Percentiles rank a stretch among this genome's conserved stretches.
Conservation (phyloP, 108 stramenopile species). For the Bacterosira constricta region DNA sequence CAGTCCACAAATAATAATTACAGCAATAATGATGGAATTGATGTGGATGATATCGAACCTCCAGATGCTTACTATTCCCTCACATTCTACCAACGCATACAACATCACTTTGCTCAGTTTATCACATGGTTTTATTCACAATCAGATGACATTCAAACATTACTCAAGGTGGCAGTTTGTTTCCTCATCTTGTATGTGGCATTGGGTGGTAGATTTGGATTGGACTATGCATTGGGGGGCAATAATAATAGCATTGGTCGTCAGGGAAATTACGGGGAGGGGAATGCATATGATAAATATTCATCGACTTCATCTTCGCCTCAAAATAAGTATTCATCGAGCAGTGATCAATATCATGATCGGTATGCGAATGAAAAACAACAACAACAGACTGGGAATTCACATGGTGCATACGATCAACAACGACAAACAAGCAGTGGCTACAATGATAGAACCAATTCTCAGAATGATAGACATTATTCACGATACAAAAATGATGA, state of each 20-base stretch:
- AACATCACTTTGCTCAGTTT: constrained; percentile 30
- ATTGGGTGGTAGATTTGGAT: constrained; percentile 83
- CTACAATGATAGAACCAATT: constrained; percentile 48
- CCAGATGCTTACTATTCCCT: constrained; percentile 3
- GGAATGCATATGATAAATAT: constrained; percentile 70
- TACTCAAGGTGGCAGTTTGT: constrained; percentile 56
- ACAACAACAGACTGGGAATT: neutral
- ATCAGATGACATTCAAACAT: constrained; percentile 60
- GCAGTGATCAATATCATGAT: neutral
- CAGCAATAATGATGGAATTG: constrained; percentile 22
- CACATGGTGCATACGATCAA: neutral
- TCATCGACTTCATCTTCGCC: neutral
- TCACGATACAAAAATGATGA: constrained; percentile 24
- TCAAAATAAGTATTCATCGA: constrained; percentile 10
- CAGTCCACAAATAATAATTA: constrained; percentile 15
- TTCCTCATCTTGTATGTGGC: constrained; percentile 71
- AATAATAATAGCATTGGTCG: neutral
- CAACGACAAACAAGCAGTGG: constrained; percentile 17
- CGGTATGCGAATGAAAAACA: neutral
- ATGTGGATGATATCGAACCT: constrained; percentile 49
- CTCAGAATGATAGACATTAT: constrained; percentile 35
- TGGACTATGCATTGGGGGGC: constrained; percentile 39
- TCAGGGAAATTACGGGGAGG: constrained; percentile 63
- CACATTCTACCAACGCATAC: constrained; percentile 48
- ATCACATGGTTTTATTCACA: constrained; percentile 58